phyloP scores from a whole-genome alignment of 176 grass and related monocot genomes.

The Rhipidocladum racemiflorum region DNA sequence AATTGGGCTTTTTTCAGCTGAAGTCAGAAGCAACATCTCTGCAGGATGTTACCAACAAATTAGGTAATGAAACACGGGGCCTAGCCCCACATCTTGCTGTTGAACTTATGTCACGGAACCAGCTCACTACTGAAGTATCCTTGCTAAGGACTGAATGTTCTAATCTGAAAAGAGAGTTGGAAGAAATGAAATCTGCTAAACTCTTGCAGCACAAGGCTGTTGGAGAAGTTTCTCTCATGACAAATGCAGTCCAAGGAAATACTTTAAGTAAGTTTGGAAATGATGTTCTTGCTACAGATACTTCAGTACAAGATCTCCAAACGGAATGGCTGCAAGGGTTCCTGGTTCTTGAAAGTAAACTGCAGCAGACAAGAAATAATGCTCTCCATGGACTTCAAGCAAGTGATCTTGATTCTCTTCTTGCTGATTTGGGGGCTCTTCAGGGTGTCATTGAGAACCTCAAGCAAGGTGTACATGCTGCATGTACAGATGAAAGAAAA shows the following conservation, averaged over 20 bases:
- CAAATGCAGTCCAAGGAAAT: conserved; percentile 2
- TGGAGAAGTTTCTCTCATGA: conserved; percentile 26
- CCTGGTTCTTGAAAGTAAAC: conserved; percentile 74
- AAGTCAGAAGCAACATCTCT: conserved; percentile 79
- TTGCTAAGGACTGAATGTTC: conserved; percentile 75
- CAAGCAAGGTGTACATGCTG: conserved; percentile 53
- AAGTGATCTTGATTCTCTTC: conserved; percentile 81
- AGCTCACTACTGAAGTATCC: conserved; percentile 73
- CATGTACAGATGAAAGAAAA: conserved; percentile 37
- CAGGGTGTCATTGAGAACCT: conserved; percentile 69
- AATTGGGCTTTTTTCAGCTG: conserved; percentile 82
- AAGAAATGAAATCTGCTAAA: conserved; percentile 75
- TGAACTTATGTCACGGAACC: conserved; percentile 80
- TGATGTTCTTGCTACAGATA: conserved; percentile 32
- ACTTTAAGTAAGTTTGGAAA: conserved; percentile 31
- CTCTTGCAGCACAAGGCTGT: conserved; percentile 36
- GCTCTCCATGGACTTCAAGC: conserved; percentile 64
- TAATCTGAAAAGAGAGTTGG: conserved; percentile 70
- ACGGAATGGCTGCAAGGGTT: conserved; percentile 67
- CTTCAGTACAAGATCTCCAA: conserved; percentile 43
- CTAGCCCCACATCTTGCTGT: conserved; percentile 60
- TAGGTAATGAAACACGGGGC: conserved; percentile 72
- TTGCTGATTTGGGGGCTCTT: conserved; percentile 70
- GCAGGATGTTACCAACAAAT: conserved; percentile 65
- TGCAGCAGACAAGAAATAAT: conserved; percentile 87